These are phyloP conservation scores for Xerocomellus intermedius DNA, from an alignment of 768 basidiomycete species.

Conservation along the genomic window DNA sequence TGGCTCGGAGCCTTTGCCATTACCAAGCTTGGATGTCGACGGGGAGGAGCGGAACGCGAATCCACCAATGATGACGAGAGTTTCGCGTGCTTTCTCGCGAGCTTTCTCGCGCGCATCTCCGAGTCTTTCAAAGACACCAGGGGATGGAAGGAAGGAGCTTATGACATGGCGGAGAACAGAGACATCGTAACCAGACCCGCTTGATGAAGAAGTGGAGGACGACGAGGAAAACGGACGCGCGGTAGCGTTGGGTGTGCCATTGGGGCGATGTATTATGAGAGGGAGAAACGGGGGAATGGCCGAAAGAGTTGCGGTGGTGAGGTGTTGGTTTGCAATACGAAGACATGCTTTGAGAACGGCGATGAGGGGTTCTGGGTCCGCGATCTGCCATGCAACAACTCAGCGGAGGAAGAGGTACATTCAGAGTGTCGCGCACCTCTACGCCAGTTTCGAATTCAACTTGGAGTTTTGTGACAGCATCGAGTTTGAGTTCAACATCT, in stretches of 20 bases:
- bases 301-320: slow-evolving; percentile 73
- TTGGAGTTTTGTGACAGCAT: slow-evolving; percentile 78
- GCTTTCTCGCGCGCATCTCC: slow-evolving; percentile 73
- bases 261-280: slow-evolving; percentile 50
- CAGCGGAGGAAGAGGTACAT: slow-evolving; percentile 10
- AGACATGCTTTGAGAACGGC: slow-evolving; percentile 69
- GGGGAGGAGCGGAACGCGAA: slow-evolving; percentile 62
- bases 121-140: slow-evolving; percentile 78
- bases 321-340: slow-evolving; percentile 77
- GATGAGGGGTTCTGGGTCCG: slow-evolving; percentile 71
- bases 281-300: slow-evolving; percentile 66
- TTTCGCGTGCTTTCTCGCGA: slow-evolving; percentile 72
- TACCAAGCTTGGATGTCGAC: slow-evolving; percentile 42
- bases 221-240: slow-evolving; percentile 48
- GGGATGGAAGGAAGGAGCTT: slow-evolving; percentile 65
- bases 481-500: slow-evolving; percentile 82
- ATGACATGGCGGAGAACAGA: slow-evolving; percentile 66
- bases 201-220: slow-evolving; percentile 48
- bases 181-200: slow-evolving; percentile 47
- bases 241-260: slow-evolving; percentile 25
- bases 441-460: slow-evolving; percentile 66
- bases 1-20: slow-evolving; percentile 65
- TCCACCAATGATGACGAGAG: slow-evolving; percentile 71
- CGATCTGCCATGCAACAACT: slow-evolving; percentile 47
- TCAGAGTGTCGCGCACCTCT: slow-evolving; percentile 49